Evolutionary conservation across 2,329 filamentous ascomycete species (phyloP), one percentile per base, ranked within the genome.

Genomic region (Pseudomassariella vexata): DNA sequence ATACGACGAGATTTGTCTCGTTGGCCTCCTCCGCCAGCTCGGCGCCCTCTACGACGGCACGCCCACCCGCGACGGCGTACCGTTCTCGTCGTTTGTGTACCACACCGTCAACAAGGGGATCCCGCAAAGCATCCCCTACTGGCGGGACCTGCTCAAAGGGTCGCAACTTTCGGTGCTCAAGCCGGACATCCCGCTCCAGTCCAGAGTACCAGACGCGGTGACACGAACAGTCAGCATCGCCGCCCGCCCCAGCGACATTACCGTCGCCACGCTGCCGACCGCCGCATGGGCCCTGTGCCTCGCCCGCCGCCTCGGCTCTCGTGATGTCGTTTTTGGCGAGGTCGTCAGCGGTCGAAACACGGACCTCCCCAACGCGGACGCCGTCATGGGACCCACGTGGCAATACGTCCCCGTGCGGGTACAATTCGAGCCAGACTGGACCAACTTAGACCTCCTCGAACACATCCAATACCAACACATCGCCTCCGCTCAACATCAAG

Each of bases 1-100:
- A 43, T 83, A 82, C 47, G 79, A 84, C 41, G 79, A 79, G 40
- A 76, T 83, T 15, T 82, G 73, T 42, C 64, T 83, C 7, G 72
- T 76, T 0, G 59, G 67, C n/a, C 66, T 82, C 14, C 67, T 82
- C 36, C 65, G 64, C 12, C 75, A 81, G 46, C 68, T 83, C 24
- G 72, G 70, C 3, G 63, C 66, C 0, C 59, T 79, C 5, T 78
- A 63, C 38, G 48, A 60, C 18, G 52, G 44, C 22, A 40, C 43
- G 24, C 41, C 53, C 1, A 48, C 53, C 0, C 45, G 47, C 4
- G 42, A 50, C 5, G 55, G 60, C 0, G 45, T 61, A 1, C 62
- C 66, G 0, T 71, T 69, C 48, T 70, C 66, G 1, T 44, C 56
- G 4, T 70, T 68, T 37, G 62, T 70, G 12, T 53, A 59, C 20